These are phyloP conservation scores for Lipomyces yarrowii DNA, from an alignment of 1,139 yeast genomes.

Conservation along the genomic window DNA sequence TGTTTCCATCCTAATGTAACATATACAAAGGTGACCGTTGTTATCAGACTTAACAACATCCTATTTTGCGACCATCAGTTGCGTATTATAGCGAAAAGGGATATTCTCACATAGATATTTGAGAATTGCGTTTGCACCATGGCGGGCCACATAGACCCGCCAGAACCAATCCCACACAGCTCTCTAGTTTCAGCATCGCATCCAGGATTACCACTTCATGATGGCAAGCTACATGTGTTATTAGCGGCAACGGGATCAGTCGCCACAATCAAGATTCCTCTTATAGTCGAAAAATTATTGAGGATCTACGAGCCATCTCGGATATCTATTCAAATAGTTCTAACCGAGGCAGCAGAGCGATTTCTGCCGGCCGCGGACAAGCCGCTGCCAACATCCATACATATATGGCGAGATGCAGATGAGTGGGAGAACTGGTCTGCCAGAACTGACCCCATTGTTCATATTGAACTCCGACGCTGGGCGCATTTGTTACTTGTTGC, in stretches of 20 bases:
- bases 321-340: slow-evolving; percentile 79
- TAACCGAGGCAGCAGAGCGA: slow-evolving; percentile 81
- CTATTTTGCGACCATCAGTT: not conserved
- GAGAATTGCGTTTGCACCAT: not conserved
- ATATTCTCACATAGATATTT: not conserved
- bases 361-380: slow-evolving; percentile 50
- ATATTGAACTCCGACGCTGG: slow-evolving; percentile 90
- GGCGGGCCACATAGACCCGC: not conserved
- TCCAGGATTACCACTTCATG: slow-evolving; percentile 26
- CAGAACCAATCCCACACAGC: not conserved
- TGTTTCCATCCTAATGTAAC: too few species aligned
- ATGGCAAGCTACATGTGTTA: slow-evolving; percentile 70
- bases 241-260: slow-evolving; percentile 96
- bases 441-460: slow-evolving; percentile 73
- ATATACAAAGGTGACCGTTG: too few species aligned
- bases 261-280: slow-evolving; percentile 90
- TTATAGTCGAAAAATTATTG: slow-evolving; percentile 78
- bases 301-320: slow-evolving; percentile 71
- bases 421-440: slow-evolving; percentile 66
- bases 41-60: too few species aligned
- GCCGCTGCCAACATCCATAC: slow-evolving; percentile 68
- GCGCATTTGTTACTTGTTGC: slow-evolving; percentile 91
- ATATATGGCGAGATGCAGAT: slow-evolving; percentile 92
- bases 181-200: slow-evolving; percentile 18
- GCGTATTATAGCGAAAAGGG: not conserved